A percentile compares a stretch with the other conserved stretches of the same genome.
Conservation (phyloP, 768 basidiomycete species). For the Mycena chlorophos region DNA sequence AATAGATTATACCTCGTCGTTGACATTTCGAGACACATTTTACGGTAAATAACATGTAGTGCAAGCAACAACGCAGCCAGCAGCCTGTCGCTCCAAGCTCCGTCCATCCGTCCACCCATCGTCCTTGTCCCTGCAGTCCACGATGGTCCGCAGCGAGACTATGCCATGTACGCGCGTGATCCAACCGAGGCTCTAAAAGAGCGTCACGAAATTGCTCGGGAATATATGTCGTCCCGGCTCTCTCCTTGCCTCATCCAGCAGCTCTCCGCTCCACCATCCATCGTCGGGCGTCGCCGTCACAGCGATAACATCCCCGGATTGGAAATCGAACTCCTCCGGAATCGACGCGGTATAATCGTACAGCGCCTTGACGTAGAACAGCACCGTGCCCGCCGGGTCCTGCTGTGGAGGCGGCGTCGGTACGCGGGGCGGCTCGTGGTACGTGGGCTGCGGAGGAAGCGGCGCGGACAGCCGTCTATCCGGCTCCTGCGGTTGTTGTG, state of each 20-base stretch:
- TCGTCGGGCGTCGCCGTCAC: slow-evolving; percentile 93
- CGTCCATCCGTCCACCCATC: too few species aligned
- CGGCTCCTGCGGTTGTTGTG: slow-evolving; percentile 10
- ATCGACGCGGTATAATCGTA: slow-evolving; percentile 86
- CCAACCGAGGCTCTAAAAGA: slow-evolving; percentile 51
- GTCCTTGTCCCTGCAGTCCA: too few species aligned
- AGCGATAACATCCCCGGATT: slow-evolving; percentile 91
- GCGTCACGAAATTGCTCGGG: slow-evolving; percentile 85
- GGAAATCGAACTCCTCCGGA: slow-evolving; percentile 95
- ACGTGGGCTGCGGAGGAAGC: slow-evolving; percentile 17
- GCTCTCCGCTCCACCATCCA: slow-evolving; percentile 95
- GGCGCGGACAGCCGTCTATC: slow-evolving; percentile 10
- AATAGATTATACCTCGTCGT: too few species aligned
- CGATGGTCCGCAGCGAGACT: background rate
- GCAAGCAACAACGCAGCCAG: too few species aligned
- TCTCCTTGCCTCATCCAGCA: slow-evolving; percentile 73
- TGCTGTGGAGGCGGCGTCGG: slow-evolving; percentile 49
- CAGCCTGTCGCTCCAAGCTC: too few species aligned
- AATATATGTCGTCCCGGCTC: slow-evolving; percentile 78
- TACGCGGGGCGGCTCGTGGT: slow-evolving; percentile 19
- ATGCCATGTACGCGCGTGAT: too few species aligned
- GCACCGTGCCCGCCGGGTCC: slow-evolving; percentile 73
- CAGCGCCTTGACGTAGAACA: slow-evolving; percentile 92
- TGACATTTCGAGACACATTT: too few species aligned
- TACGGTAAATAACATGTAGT: too few species aligned